Conservation (phyloP, 805 yeast genomes). For the Wickerhamomyces canadensis region DNA sequence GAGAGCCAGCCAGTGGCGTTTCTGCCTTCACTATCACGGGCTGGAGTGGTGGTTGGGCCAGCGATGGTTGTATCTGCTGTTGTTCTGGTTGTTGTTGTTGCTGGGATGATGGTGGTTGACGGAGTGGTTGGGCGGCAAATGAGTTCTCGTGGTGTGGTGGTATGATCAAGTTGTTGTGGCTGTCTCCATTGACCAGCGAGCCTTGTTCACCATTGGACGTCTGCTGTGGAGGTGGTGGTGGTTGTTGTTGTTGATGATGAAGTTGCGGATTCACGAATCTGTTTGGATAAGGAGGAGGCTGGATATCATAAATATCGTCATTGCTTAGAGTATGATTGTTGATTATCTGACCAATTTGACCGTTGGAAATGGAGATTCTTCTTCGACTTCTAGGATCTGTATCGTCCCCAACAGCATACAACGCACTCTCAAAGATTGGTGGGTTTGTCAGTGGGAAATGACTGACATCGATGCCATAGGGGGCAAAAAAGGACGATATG, state of each 20-base stretch:
- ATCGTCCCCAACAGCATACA: conserved; percentile 24
- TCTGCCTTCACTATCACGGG: not conserved
- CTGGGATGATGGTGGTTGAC: not conserved
- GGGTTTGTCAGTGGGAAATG: conserved; percentile 41
- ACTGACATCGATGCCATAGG: conserved; percentile 37
- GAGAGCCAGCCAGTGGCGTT: not conserved
- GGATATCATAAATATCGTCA: conserved; percentile 32
- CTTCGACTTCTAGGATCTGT: conserved; percentile 39
- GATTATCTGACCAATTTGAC: conserved; percentile 75
- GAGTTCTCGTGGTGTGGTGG: not conserved
- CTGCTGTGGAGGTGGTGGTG: conserved; percentile 2
- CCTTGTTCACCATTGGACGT: not conserved
- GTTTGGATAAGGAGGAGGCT: conserved; percentile 27
- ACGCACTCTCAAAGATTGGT: conserved; percentile 40
- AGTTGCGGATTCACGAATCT: not conserved
- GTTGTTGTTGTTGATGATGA: conserved; percentile 2
- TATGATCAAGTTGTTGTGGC: not conserved
- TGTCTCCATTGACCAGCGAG: not conserved
- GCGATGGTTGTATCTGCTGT: conserved; percentile 5
- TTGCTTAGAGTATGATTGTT: conserved; percentile 29
- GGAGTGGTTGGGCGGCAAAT: not conserved
- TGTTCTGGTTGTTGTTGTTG: conserved; percentile 8
- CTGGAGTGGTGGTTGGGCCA: not conserved
- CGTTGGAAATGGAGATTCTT: conserved; percentile 77
- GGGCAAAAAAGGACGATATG: conserved; percentile 37